Evolutionary conservation across 768 basidiomycete species (phyloP).

Genomic region (Suillus occidentalis): DNA sequence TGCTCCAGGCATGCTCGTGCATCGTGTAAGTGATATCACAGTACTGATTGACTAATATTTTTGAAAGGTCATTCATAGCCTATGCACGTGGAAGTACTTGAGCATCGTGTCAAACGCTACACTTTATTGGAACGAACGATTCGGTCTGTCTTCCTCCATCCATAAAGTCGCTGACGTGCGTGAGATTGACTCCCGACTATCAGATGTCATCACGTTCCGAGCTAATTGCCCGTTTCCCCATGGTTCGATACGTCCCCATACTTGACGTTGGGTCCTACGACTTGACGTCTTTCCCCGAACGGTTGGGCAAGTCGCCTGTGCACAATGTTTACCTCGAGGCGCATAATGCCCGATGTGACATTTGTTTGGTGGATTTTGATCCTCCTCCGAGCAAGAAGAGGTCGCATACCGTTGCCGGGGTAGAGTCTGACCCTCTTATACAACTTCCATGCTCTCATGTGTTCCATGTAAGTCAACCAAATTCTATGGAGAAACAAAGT

Average conservation of each 20-base stretch:
- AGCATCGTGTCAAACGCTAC: background rate
- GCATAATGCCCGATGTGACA: conserved; percentile 6
- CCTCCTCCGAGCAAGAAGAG: background rate
- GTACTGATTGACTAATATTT: no score
- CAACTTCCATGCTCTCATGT: conserved; percentile 9
- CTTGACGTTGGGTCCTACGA: background rate
- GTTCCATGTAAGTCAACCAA: conserved; percentile 5
- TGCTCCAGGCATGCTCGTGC: no score
- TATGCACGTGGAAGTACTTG: background rate
- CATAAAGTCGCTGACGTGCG: background rate
- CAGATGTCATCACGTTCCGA: background rate
- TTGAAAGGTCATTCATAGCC: background rate
- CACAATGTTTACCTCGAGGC: conserved; percentile 8
- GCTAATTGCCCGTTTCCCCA: conserved; percentile 4
- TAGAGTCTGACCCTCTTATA: conserved; percentile 4
- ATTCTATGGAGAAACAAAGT: background rate
- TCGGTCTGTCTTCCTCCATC: background rate
- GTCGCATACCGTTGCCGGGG: background rate
- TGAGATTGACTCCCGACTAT: background rate
- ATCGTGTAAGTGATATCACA: no score
- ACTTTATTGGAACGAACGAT: background rate
- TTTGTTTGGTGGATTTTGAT: conserved; percentile 6
- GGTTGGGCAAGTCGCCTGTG: background rate
- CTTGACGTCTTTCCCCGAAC: background rate
- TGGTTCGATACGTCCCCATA: conserved; percentile 8